These are phyloP conservation scores for Neurospora sublineolata DNA, from an alignment of 495 filamentous ascomycete genomes.

Conservation along the genomic window DNA sequence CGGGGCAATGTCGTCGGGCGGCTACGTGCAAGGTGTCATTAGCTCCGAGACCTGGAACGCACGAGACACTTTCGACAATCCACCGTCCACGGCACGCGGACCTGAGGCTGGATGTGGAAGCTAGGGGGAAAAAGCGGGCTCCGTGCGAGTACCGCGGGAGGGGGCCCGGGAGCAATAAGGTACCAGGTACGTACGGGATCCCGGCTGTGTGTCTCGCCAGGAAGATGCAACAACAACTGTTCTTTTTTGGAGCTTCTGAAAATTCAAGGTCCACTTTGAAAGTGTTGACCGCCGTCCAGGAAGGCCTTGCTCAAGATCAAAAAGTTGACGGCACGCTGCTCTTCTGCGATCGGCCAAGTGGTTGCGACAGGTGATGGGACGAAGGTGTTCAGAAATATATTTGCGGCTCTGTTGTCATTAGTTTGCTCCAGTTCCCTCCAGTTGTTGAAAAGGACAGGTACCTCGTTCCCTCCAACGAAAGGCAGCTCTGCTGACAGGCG, in stretches of 20 bases:
- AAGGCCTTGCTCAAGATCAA: neutral
- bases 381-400: neutral
- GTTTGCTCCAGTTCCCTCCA: neutral
- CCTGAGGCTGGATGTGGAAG: neutral
- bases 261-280: neutral
- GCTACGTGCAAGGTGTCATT: constrained; percentile 20
- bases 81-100: neutral
- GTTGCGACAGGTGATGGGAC: neutral
- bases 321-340: neutral
- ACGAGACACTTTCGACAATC: neutral
- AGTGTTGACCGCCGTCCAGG: neutral
- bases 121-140: neutral
- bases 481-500: neutral
- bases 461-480: neutral
- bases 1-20: neutral
- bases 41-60: constrained; percentile 6
- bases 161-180: neutral
- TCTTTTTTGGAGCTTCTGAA: neutral
- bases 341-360: neutral
- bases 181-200: neutral
- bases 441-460: neutral
- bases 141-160: neutral
- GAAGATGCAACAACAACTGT: neutral
- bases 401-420: neutral
- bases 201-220: neutral